Percentiles rank a stretch among this genome's conserved stretches.
Evolutionary conservation across 805 yeast genomes (phyloP).

Genomic region (Lachancea cidri): DNA sequence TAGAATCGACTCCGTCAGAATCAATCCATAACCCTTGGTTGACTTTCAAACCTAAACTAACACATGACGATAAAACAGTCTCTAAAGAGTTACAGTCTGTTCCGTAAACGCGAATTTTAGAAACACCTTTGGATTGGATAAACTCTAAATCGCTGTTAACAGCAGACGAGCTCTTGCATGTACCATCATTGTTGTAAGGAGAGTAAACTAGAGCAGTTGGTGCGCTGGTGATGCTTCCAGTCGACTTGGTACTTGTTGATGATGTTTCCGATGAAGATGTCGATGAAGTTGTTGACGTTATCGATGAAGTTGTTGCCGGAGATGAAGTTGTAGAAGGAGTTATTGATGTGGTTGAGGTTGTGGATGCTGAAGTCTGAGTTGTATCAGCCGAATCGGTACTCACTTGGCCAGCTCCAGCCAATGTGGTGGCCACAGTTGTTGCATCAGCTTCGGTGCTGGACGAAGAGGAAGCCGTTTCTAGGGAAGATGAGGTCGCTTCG

Average conservation of each 20-base stretch:
- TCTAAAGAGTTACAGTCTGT: conserved; percentile 73
- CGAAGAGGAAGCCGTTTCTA: background rate
- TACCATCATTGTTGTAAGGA: conserved; percentile 65
- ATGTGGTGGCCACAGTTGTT: conserved; percentile 2
- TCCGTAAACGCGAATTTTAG: conserved; percentile 72
- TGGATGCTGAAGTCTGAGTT: conserved; percentile 11
- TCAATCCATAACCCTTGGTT: conserved; percentile 88
- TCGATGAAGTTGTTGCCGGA: conserved; percentile 10
- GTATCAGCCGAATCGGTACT: conserved; percentile 9
- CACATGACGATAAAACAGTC: conserved; percentile 59
- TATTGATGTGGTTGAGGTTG: conserved; percentile 17
- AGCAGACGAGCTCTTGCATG: conserved; percentile 56
- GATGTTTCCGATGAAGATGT: conserved; percentile 18
- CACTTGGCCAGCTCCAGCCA: background rate
- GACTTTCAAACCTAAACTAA: conserved; percentile 56
- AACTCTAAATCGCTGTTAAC: conserved; percentile 54
- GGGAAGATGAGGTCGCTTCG: background rate
- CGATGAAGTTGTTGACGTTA: conserved; percentile 23
- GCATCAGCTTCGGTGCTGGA: background rate
- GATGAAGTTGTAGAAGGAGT: conserved; percentile 9
- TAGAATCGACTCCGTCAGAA: conserved; percentile 58
- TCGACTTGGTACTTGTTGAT: conserved; percentile 22
- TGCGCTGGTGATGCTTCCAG: conserved; percentile 27
- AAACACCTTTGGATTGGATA: conserved; percentile 58
- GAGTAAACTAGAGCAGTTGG: conserved; percentile 68